Evolutionary conservation across 2,329 filamentous ascomycete genomes (phyloP), one percentile per base, ranked within the genome.

Genomic region (Talaromyces albobiverticillius): DNA sequence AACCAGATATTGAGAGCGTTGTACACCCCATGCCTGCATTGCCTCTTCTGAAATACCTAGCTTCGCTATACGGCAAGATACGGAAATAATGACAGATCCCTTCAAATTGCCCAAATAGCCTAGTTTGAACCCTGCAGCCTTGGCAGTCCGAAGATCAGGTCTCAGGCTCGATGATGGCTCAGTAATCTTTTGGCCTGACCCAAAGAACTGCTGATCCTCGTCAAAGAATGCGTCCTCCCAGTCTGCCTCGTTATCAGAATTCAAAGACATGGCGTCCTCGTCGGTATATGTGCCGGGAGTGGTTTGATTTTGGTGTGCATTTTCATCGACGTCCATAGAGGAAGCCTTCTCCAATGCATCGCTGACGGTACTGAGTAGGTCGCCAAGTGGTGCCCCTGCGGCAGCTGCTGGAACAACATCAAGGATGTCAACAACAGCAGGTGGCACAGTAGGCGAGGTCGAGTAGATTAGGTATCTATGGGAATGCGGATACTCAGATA

Each of bases 51-150:
- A 68, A 53, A 62, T 59, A 16, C 60, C 62, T 26, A 66, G 51
- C 53, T 87, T 88, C 3, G 79, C 75, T 26, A 89, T 81, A 3
- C 83, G 84, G 26, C 88, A 81, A 0, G 90, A 90, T 2, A 94
- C 70, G 4, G 83, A 84, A 16, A 94, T 68, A 56, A 81, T 81
- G 50, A 77, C 58, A 3, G 80, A 75, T 55, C 73, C 78, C 10
- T 73, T 71, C 16, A 84, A 71, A 16, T 79, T 74, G 11, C 78
- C 79, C 10, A 88, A 67, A 29, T 85, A 74, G 2, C 86, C 88
- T 25, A 93, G 76, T 57, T 81, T 86, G 69, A 90, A 89, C 0
- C 90, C 90, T 1, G 84, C 82, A 1, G 74, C 61, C 62, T 84
- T 86, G 2, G 81, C 83, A 20, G 70, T 69, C 36, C 74, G 76